Percentiles rank a stretch among this genome's conserved stretches.
Conservation (phyloP, 2,329 filamentous ascomycete species). For the Raffaelea deltoideospora region DNA sequence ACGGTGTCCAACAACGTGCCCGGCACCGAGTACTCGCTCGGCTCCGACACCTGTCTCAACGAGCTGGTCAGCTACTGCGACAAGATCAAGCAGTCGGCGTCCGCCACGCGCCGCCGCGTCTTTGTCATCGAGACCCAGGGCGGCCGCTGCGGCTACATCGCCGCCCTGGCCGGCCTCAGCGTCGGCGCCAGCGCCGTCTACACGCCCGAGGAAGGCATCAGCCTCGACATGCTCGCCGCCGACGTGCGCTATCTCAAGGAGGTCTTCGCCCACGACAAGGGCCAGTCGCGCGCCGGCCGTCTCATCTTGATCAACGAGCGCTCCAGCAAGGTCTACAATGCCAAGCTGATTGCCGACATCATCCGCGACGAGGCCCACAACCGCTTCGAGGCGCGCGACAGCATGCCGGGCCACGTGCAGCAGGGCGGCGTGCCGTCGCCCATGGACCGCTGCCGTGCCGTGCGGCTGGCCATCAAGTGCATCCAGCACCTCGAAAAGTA, state of each 20-base stretch:
- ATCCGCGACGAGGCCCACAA: constrained; percentile 87
- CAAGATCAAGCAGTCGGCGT: constrained; percentile 93
- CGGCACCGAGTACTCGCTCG: constrained; percentile 91
- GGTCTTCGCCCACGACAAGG: constrained; percentile 71
- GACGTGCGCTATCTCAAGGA: constrained; percentile 84
- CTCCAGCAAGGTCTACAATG: constrained; percentile 77
- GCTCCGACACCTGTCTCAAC: constrained; percentile 92
- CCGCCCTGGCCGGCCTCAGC: constrained; percentile 77
- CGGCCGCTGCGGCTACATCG: constrained; percentile 84
- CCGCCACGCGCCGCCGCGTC: constrained; percentile 78
- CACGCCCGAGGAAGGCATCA: constrained; percentile 91
- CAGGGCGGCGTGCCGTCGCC: constrained; percentile 85
- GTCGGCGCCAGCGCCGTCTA: constrained; percentile 90
- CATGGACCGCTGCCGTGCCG: constrained; percentile 89
- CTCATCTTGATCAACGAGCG: constrained; percentile 96
- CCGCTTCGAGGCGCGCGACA: constrained; percentile 82
- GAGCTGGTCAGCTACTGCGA: constrained; percentile 91
- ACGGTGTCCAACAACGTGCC: constrained; percentile 98
- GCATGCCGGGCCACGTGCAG: constrained; percentile 86
- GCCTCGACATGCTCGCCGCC: constrained; percentile 77
- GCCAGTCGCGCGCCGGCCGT: constrained; percentile 79
- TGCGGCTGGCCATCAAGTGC: constrained; percentile 84
- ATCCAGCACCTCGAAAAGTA: constrained; percentile 80
- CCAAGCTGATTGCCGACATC: constrained; percentile 87
- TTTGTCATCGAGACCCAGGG: constrained; percentile 98